Base-by-base conservation (phyloP, 345 rosid genomes). In the Aegle marmelos region DNA sequence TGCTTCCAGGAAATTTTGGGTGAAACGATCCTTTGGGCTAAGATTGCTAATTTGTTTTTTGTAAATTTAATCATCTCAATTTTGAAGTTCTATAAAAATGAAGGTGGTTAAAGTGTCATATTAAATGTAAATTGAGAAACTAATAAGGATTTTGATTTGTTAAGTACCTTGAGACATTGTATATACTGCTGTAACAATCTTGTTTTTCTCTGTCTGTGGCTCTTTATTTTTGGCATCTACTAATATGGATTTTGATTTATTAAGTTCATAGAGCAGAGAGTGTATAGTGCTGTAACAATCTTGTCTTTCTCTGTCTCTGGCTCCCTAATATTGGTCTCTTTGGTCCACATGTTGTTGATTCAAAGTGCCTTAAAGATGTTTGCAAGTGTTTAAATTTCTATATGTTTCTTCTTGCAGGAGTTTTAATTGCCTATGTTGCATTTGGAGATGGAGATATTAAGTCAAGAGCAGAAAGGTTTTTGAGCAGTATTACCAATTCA, bases 401-500 rank as follows among this genome's bases (percentile, higher is more conserved):
- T 77, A 53, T 81, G 59, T 63, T 70, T 78, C 77, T 79, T 31
- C 72, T 77, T 82, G 84, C 95, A 96, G 99, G 95, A 82, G 84
- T 87, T 83, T 81, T 94, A 70, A 90, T 90, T 78, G 95, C 89
- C 25, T 94, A 91, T 80, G 78, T 96, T 56, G 95, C 93, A 30
- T 93, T 96, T 82, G 89, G 76, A 22, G 89, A 92, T 69, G 83
- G 79, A 31, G 90, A 88, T 76, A 84, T 94, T 75, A 96, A 96
- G 85, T 76, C 85, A 71, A 92, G 97, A 84, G 97, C 90, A 73
- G 99, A 92, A 82, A 89, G 98, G 84, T 94, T 94, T 85, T 73
- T 92, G 81, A 96, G 97, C 87, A 96, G 99, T 62, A 92, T 96
- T 73, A 96, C 97, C 73, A 94, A 96, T 81, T 91, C 99, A 14